phyloP scores from a whole-genome alignment of 108 stramenopile genomes.

The Nannochloropsis oceanica region DNA sequence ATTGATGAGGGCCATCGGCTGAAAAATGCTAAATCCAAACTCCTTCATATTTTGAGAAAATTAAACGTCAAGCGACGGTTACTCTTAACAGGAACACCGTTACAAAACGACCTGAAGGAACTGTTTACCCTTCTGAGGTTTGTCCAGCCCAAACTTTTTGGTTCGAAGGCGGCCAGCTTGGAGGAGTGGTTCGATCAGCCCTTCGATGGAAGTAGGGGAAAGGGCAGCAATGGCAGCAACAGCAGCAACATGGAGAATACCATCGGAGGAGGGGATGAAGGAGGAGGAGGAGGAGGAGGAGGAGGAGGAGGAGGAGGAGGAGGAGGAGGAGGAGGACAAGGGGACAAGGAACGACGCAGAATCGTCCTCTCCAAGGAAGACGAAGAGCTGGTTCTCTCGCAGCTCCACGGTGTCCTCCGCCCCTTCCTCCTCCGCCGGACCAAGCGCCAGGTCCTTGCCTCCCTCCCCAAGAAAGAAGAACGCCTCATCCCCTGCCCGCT shows the following conservation, averaged over 20 bases:
- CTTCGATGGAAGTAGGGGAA: not conserved
- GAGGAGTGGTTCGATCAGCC: not conserved
- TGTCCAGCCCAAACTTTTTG: slow-evolving; percentile 35
- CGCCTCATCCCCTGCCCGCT: not conserved
- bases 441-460: slow-evolving; percentile 61
- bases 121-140: not conserved
- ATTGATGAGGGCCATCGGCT: slow-evolving; percentile 93
- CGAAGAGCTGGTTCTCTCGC: not conserved
- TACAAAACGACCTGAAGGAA: slow-evolving; percentile 59
- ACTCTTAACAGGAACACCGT: slow-evolving; percentile 85
- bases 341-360: not conserved
- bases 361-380: not conserved
- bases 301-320: not conserved
- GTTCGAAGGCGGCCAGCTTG: not conserved
- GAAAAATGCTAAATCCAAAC: slow-evolving; percentile 59
- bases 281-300: not conserved
- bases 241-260: too few species aligned
- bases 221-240: too few species aligned
- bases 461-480: not conserved
- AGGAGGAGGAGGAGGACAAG: not conserved
- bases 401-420: slow-evolving; percentile 84
- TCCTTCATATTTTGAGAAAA: slow-evolving; percentile 54
- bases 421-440: slow-evolving; percentile 86
- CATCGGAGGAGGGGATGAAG: too few species aligned
- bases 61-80: slow-evolving; percentile 62